Conservation (phyloP, 1,284 basidiomycete species). For the Heterobasidion annosum region DNA sequence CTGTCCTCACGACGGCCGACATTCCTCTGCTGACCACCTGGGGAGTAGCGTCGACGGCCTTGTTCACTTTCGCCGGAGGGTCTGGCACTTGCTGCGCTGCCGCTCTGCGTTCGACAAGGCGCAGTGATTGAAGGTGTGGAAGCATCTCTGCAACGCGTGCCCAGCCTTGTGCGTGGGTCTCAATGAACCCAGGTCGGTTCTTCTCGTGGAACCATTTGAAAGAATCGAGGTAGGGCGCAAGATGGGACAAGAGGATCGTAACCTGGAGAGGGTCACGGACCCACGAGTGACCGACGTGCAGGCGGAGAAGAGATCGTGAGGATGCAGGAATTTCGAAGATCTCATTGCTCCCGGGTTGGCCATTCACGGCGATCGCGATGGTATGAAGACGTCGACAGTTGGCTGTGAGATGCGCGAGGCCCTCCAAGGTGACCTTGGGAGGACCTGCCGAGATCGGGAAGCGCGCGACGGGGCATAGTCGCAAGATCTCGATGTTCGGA, state of each 20-base stretch:
- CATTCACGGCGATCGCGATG: slow-evolving; percentile 55
- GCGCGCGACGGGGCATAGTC: slow-evolving; percentile 56
- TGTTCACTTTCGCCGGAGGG: slow-evolving; percentile 21
- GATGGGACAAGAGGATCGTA: slow-evolving; percentile 63
- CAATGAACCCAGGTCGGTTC: slow-evolving; percentile 58
- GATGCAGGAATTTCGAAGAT: slow-evolving; percentile 38
- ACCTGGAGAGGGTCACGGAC: slow-evolving; percentile 55
- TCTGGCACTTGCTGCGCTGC: slow-evolving; percentile 21
- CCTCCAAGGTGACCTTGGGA: slow-evolving; percentile 48
- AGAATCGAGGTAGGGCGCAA: slow-evolving; percentile 58
- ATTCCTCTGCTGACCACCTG: slow-evolving; percentile 36
- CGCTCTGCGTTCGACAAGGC: slow-evolving; percentile 47
- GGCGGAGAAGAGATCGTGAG: slow-evolving; percentile 52
- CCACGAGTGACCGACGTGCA: slow-evolving; percentile 70
- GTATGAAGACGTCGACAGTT: slow-evolving; percentile 54
- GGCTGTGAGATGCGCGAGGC: slow-evolving; percentile 46
- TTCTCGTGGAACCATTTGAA: slow-evolving; percentile 70
- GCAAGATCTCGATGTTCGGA: slow-evolving; percentile 56
- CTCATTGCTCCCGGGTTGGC: slow-evolving; percentile 28
- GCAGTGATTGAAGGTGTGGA: slow-evolving; percentile 58
- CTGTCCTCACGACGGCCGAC: slow-evolving; percentile 34
- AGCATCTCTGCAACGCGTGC: slow-evolving; percentile 57
- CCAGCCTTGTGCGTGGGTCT: slow-evolving; percentile 58
- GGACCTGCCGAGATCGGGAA: slow-evolving; percentile 44
- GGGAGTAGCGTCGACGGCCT: slow-evolving; percentile 49